Evolutionary conservation across 1,139 yeast species (phyloP).

Genomic region (Debaryomycetaceae sp.): DNA sequence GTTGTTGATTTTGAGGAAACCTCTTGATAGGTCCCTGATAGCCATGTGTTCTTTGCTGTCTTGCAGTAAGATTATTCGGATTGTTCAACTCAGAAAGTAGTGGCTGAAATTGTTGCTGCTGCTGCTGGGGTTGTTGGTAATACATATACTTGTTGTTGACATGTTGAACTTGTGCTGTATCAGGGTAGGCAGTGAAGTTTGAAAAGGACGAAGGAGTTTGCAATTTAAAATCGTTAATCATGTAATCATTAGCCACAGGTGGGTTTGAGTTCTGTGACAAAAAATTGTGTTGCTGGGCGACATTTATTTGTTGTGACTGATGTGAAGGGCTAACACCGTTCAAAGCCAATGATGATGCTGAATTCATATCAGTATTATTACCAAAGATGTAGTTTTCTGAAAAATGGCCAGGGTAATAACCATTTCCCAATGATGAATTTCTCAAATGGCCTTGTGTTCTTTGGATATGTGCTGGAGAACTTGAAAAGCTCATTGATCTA

Average conservation of each 20-base stretch:
- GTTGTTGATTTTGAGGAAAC: background rate
- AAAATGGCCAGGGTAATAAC: background rate
- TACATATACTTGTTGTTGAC: no score
- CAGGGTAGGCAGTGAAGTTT: background rate
- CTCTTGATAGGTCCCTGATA: background rate
- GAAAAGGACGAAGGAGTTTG: conserved; percentile 1
- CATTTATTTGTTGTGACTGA: background rate
- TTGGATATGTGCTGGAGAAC: background rate
- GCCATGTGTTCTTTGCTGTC: background rate
- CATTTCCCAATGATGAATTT: background rate
- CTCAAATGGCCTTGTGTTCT: conserved; percentile 1
- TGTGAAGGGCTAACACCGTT: background rate
- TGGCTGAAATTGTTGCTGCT: background rate
- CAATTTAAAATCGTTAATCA: conserved; percentile 3
- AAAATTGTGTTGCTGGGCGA: background rate
- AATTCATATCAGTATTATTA: background rate
- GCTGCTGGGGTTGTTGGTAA: background rate
- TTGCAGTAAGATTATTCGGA: background rate
- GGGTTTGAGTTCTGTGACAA: background rate
- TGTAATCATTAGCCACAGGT: conserved; percentile 3
- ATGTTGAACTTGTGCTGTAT: background rate
- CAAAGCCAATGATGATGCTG: background rate
- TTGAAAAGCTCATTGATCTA: background rate
- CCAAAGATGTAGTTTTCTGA: conserved; percentile 4
- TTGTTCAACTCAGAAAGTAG: background rate